phyloP scores from a whole-genome alignment of 768 basidiomycete genomes.

The Flagelloscypha sp. region DNA sequence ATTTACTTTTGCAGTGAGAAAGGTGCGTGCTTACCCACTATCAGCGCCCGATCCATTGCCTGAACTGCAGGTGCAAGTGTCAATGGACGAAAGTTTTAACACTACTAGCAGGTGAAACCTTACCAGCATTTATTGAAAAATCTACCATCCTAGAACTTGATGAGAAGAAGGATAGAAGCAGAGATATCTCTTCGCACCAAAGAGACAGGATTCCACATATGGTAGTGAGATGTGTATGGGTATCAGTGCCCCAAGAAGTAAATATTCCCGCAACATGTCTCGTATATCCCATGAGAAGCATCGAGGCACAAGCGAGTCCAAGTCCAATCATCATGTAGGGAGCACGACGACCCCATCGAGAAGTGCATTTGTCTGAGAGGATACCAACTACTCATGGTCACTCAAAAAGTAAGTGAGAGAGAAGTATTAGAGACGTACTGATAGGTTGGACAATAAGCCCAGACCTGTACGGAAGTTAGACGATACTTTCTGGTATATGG shows the following conservation, averaged over 20 bases:
- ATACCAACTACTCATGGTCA: constrained; percentile 29
- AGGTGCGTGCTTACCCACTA: too few relatives aligned
- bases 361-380: constrained; percentile 78
- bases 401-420: not conserved
- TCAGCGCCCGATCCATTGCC: constrained; percentile 82
- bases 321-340: constrained; percentile 78
- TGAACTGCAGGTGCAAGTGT: constrained; percentile 42
- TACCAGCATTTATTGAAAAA: constrained; percentile 48
- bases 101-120: constrained; percentile 3
- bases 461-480: too few relatives aligned
- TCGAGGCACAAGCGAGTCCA: constrained; percentile 56
- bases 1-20: too few relatives aligned
- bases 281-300: constrained; percentile 81
- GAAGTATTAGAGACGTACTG: too few relatives aligned
- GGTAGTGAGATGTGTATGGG: not conserved
- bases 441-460: constrained; percentile 89
- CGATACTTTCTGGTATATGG: too few relatives aligned
- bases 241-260: constrained; percentile 21
- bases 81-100: constrained; percentile 3
- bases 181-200: constrained; percentile 20
- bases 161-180: not conserved
- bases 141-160: constrained; percentile 35
- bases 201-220: not conserved
- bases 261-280: constrained; percentile 52
- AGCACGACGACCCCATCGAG: constrained; percentile 74